Conservation (phyloP, 2,329 filamentous ascomycete species). For the Fusarium neocosmosporiellum region DNA sequence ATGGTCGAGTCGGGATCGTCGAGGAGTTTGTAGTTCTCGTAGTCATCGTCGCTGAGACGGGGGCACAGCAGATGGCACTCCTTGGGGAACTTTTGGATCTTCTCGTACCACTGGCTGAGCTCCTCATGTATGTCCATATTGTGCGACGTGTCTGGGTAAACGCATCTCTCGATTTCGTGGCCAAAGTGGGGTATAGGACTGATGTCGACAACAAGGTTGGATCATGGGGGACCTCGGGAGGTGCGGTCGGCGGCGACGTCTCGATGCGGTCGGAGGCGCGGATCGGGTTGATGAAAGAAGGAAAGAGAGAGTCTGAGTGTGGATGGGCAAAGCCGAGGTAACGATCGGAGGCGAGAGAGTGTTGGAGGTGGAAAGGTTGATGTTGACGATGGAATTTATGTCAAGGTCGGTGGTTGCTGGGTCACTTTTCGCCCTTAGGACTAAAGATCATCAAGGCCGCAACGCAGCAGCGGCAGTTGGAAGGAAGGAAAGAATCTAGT, state of each 20-base stretch:
- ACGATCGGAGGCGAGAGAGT: not conserved
- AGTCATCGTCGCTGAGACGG: slow-evolving; percentile 70
- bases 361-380: not conserved
- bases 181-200: slow-evolving; percentile 10
- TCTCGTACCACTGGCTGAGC: slow-evolving; percentile 56
- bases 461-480: not conserved
- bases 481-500: slow-evolving; percentile 1
- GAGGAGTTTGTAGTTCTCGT: slow-evolving; percentile 64
- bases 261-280: not conserved
- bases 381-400: slow-evolving; percentile 6
- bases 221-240: slow-evolving; percentile 12
- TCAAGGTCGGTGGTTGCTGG: slow-evolving; percentile 29
- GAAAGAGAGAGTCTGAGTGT: not conserved
- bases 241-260: not conserved
- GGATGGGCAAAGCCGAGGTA: not conserved
- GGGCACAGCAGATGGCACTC: slow-evolving; percentile 76
- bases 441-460: slow-evolving; percentile 13
- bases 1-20: slow-evolving; percentile 64
- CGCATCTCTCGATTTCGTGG: slow-evolving; percentile 35
- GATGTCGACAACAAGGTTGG: slow-evolving; percentile 6
- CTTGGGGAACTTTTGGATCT: slow-evolving; percentile 56
- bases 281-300: not conserved
- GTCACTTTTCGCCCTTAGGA: slow-evolving; percentile 20
- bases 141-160: slow-evolving; percentile 13
- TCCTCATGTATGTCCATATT: slow-evolving; percentile 56